Conservation (phyloP, 257 asterid genomes). For the Cinchona pubescens region DNA sequence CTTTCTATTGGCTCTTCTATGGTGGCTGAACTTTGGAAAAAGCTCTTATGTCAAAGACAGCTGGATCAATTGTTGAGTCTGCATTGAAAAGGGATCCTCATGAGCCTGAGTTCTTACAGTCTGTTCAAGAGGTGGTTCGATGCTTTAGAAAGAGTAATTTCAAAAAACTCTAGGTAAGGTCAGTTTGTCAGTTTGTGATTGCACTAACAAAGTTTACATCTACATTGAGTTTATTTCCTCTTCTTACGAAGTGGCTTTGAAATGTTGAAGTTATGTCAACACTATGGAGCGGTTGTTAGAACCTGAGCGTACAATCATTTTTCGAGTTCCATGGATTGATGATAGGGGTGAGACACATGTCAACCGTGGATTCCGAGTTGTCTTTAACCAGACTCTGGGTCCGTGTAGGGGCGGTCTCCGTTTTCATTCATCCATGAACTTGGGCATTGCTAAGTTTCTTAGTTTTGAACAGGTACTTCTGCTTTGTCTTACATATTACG, state of each 20-base stretch:
- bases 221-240: not conserved
- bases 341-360: constrained; percentile 95
- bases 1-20: constrained; percentile 21
- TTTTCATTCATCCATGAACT: constrained; percentile 86
- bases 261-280: constrained; percentile 68
- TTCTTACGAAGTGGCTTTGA: constrained; percentile 20
- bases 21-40: constrained; percentile 39
- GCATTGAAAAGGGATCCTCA: constrained; percentile 94
- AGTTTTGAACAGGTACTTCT: constrained; percentile 82
- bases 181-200: constrained; percentile 9
- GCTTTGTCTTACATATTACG: not conserved
- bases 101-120: constrained; percentile 89
- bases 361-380: constrained; percentile 93
- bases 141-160: constrained; percentile 93
- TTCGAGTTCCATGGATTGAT: constrained; percentile 97
- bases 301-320: constrained; percentile 83
- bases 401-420: constrained; percentile 99
- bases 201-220: not conserved
- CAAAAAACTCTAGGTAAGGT: constrained; percentile 83
- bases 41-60: constrained; percentile 97
- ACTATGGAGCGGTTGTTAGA: constrained; percentile 94
- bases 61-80: constrained; percentile 98
- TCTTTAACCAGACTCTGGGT: constrained; percentile 92
- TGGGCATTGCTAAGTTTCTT: constrained; percentile 94
- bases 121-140: constrained; percentile 93